phyloP scores from a whole-genome alignment of 805 yeast species.

The Nakazawaea ambrosiae region DNA sequence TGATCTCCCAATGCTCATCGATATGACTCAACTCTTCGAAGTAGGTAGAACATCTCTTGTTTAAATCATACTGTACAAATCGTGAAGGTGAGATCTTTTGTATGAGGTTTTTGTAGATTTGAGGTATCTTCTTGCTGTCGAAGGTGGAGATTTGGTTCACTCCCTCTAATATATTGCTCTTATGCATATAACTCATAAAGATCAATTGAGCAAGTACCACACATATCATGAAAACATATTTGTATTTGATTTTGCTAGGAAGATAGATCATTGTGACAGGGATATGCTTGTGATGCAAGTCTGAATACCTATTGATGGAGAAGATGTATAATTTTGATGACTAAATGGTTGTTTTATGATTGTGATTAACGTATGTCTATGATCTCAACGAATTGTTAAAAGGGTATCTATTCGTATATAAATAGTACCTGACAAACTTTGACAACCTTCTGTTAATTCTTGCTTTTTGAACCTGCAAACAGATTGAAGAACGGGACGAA shows the following conservation, averaged over 20 bases:
- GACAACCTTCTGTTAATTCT: too few species aligned
- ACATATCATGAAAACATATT: constrained; percentile 1
- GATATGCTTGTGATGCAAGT: too few species aligned
- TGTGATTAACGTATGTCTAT: too few species aligned
- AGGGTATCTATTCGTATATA: too few species aligned
- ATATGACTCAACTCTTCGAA: constrained; percentile 3
- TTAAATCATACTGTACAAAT: background rate
- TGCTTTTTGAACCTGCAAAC: too few species aligned
- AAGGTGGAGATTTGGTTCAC: background rate
- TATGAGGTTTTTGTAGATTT: constrained; percentile 1
- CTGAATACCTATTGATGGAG: too few species aligned
- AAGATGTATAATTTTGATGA: too few species aligned
- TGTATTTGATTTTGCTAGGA: constrained; percentile 9
- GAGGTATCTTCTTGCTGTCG: constrained; percentile 2
- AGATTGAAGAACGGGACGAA: too few species aligned
- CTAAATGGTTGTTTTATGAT: too few species aligned
- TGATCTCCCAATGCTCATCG: constrained; percentile 9
- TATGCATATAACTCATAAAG: constrained; percentile 6
- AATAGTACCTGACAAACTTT: too few species aligned
- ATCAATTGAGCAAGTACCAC: constrained; percentile 1
- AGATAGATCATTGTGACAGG: constrained; percentile 3
- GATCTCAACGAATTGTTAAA: too few species aligned
- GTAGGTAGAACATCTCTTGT: constrained; percentile 4
- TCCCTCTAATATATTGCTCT: background rate
- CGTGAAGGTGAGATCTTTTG: background rate